Conservation (phyloP, 2,329 filamentous ascomycete genomes). For the Pseudocercospora vitis region DNA sequence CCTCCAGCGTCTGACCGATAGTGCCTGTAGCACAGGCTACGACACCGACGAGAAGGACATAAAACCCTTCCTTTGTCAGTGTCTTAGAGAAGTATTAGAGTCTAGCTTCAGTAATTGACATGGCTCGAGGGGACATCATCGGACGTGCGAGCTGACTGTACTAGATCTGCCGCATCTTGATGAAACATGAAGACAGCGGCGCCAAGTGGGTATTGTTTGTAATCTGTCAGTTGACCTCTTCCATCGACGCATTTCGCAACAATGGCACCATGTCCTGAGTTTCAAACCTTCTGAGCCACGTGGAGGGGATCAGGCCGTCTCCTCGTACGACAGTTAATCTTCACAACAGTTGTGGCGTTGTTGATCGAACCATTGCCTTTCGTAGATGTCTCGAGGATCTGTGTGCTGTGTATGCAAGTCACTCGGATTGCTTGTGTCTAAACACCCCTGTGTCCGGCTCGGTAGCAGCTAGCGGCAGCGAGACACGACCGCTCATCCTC, state of each 20-base stretch:
- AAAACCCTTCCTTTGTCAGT: no score
- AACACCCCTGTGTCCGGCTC: constrained; percentile 15
- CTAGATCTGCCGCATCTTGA: constrained; percentile 20
- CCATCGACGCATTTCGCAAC: constrained; percentile 15
- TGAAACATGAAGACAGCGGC: constrained; percentile 17
- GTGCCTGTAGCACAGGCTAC: no score
- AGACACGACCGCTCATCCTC: no score
- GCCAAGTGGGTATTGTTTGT: constrained; percentile 17
- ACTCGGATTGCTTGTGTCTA: constrained; percentile 8
- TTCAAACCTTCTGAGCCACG: constrained; percentile 38
- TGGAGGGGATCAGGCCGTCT: constrained; percentile 33
- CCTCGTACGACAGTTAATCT: not conserved
- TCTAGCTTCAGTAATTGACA: no score
- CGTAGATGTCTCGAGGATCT: constrained; percentile 40
- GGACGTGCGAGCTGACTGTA: no score
- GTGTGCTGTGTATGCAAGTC: constrained; percentile 16
- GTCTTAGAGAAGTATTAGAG: no score
- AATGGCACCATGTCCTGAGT: not conserved
- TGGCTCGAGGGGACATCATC: no score
- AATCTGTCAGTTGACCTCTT: constrained; percentile 14
- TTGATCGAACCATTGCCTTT: constrained; percentile 5
- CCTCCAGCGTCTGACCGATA: no score
- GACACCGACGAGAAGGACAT: no score
- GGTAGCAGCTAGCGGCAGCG: no score
- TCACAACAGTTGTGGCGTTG: not conserved